Conservation (phyloP, 1,284 basidiomycete species). For the Boletus sp. region DNA sequence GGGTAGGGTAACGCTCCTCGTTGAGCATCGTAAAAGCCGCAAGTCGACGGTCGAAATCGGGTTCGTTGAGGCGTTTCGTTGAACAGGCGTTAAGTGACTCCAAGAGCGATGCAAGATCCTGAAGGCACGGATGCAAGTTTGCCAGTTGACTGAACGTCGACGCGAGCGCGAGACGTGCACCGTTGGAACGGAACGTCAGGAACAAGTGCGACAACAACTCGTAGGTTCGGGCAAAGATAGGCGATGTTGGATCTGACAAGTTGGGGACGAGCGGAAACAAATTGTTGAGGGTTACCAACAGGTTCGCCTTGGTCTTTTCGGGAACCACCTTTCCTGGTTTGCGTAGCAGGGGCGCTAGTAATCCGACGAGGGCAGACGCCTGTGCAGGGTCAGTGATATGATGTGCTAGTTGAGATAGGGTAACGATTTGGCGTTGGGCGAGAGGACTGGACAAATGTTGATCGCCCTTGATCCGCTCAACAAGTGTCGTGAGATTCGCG, state of each 20-base stretch:
- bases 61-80: conserved; percentile 82
- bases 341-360: conserved; percentile 84
- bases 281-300: conserved; percentile 77
- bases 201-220: conserved; percentile 76
- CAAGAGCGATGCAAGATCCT: conserved; percentile 57
- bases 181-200: conserved; percentile 71
- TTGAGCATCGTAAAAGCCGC: conserved; percentile 80
- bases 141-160: conserved; percentile 67
- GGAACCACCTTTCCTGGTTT: conserved; percentile 78
- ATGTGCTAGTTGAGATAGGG: conserved; percentile 82
- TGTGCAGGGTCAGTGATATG: conserved; percentile 75
- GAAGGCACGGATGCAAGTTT: conserved; percentile 52
- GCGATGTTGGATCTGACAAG: conserved; percentile 54
- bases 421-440: conserved; percentile 80
- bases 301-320: conserved; percentile 87
- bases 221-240: conserved; percentile 62
- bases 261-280: conserved; percentile 79
- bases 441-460: conserved; percentile 70
- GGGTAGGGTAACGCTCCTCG: conserved; percentile 54
- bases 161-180: conserved; percentile 70
- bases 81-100: conserved; percentile 88
- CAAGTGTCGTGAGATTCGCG: conserved; percentile 71
- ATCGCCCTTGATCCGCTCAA: conserved; percentile 63
- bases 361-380: conserved; percentile 72
- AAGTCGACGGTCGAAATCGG: conserved; percentile 90